phyloP scores from a whole-genome alignment of 768 basidiomycete species.

The Trametes gibbosa region DNA sequence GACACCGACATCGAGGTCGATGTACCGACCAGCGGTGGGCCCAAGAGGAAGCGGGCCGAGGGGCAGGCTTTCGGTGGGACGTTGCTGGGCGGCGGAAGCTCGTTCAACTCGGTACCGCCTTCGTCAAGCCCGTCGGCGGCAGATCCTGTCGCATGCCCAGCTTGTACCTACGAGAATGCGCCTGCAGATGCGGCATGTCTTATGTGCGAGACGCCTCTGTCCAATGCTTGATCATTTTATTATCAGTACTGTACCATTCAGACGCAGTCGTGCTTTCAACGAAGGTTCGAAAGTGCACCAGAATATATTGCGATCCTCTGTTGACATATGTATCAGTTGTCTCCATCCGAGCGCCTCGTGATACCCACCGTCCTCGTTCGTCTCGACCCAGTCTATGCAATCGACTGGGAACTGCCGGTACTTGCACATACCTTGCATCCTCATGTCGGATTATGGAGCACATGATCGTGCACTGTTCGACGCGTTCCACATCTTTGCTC shows the following conservation, averaged over 20 bases:
- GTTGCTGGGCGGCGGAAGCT: slow-evolving; percentile 48
- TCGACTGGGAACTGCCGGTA: too few relatives aligned
- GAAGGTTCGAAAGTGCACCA: too few relatives aligned
- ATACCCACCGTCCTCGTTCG: too few relatives aligned
- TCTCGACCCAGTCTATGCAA: too few relatives aligned
- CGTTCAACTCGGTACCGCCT: slow-evolving; percentile 22
- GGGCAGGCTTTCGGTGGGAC: slow-evolving; percentile 74
- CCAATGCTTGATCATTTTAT: slow-evolving; percentile 5
- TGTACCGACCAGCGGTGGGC: neutral
- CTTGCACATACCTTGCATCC: too few relatives aligned
- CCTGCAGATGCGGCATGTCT: slow-evolving; percentile 32
- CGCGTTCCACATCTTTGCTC: neutral
- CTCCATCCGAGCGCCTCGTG: too few relatives aligned
- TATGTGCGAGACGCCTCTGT: slow-evolving; percentile 30
- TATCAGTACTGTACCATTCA: neutral
- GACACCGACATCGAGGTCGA: slow-evolving; percentile 47
- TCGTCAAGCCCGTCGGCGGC: slow-evolving; percentile 18
- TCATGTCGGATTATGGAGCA: too few relatives aligned
- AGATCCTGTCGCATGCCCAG: slow-evolving; percentile 43
- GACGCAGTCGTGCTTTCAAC: neutral
- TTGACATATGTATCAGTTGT: too few relatives aligned
- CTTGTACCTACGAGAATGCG: slow-evolving; percentile 60
- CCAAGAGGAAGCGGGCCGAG: slow-evolving; percentile 50
- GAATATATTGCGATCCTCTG: too few relatives aligned
- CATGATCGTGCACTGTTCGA: too few relatives aligned